Evolutionary conservation across 2,329 filamentous ascomycete genomes (phyloP).

Genomic region (Penicillium rolfsii): DNA sequence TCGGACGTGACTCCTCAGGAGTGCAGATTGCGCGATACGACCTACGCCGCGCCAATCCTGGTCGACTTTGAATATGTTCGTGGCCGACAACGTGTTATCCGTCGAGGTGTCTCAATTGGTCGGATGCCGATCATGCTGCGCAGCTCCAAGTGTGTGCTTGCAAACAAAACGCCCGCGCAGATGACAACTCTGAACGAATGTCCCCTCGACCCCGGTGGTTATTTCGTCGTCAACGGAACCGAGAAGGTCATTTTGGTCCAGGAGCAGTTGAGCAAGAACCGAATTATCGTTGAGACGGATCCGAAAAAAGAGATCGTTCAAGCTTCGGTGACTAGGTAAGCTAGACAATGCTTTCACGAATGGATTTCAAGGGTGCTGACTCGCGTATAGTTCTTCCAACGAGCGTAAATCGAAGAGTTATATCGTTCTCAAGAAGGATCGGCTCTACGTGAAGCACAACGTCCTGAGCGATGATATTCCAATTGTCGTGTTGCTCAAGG

Average conservation of each 20-base stretch:
- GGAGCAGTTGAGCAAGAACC: conserved; percentile 98
- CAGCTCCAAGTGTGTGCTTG: conserved; percentile 88
- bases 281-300: conserved; percentile 94
- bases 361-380: conserved; percentile 20
- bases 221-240: conserved; percentile 96
- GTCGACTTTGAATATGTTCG: conserved; percentile 91
- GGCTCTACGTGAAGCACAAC: conserved; percentile 88
- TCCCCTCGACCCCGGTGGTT: conserved; percentile 91
- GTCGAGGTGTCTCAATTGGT: conserved; percentile 76
- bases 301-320: conserved; percentile 91
- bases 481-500: conserved; percentile 89
- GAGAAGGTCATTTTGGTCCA: conserved; percentile 99
- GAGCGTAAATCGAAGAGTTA: conserved; percentile 98
- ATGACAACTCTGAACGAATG: conserved; percentile 96
- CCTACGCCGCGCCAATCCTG: conserved; percentile 92
- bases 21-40: conserved; percentile 93
- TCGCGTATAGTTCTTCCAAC: conserved; percentile 77
- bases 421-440: conserved; percentile 89
- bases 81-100: conserved; percentile 75
- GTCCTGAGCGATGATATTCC: conserved; percentile 92
- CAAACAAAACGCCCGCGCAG: conserved; percentile 78
- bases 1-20: conserved; percentile 84
- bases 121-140: conserved; percentile 96
- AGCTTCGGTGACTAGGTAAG: conserved; percentile 79
- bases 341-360: not conserved